phyloP scores from a whole-genome alignment of 2,329 filamentous ascomycete species.

The Penicillium sp. region DNA sequence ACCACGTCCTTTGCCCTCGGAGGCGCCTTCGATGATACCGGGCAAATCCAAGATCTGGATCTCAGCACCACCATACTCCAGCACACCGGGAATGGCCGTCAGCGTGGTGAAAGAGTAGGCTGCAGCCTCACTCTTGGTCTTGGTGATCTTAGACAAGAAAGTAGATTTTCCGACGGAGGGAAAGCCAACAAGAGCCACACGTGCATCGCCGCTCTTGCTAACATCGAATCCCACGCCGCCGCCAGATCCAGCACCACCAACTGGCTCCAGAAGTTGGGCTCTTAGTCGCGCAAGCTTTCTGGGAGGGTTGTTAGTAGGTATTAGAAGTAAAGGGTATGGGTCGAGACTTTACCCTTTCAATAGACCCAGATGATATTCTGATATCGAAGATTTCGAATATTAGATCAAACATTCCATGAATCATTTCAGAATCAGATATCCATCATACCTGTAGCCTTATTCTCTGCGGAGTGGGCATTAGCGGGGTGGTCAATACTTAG shows the following conservation, averaged over 20 bases:
- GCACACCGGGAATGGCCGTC: slow-evolving; percentile 92
- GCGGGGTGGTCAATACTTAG: slow-evolving; percentile 23
- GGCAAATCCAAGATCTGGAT: slow-evolving; percentile 97
- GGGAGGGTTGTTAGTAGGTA: slow-evolving; percentile 21
- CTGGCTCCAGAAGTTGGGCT: slow-evolving; percentile 89
- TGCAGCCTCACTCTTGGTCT: slow-evolving; percentile 92
- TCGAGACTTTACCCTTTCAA: slow-evolving; percentile 72
- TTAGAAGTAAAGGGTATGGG: background rate
- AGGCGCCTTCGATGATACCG: slow-evolving; percentile 94
- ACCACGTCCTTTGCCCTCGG: slow-evolving; percentile 92
- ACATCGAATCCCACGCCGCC: slow-evolving; percentile 84
- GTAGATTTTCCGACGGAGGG: slow-evolving; percentile 98
- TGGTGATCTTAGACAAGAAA: slow-evolving; percentile 97
- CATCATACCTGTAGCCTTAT: slow-evolving; percentile 90
- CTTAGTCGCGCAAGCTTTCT: slow-evolving; percentile 94
- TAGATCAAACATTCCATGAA: slow-evolving; percentile 2
- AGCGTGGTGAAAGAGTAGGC: slow-evolving; percentile 97
- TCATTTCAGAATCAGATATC: background rate
- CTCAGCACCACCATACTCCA: slow-evolving; percentile 96
- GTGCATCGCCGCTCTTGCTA: slow-evolving; percentile 91
- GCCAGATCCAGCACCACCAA: slow-evolving; percentile 70
- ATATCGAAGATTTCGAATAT: slow-evolving; percentile 17
- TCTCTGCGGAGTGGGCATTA: slow-evolving; percentile 64
- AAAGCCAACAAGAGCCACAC: slow-evolving; percentile 97
- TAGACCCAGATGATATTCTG: slow-evolving; percentile 96